phyloP scores from a whole-genome alignment of 257 asterid species.

The Parsonsia alboflavescens region DNA sequence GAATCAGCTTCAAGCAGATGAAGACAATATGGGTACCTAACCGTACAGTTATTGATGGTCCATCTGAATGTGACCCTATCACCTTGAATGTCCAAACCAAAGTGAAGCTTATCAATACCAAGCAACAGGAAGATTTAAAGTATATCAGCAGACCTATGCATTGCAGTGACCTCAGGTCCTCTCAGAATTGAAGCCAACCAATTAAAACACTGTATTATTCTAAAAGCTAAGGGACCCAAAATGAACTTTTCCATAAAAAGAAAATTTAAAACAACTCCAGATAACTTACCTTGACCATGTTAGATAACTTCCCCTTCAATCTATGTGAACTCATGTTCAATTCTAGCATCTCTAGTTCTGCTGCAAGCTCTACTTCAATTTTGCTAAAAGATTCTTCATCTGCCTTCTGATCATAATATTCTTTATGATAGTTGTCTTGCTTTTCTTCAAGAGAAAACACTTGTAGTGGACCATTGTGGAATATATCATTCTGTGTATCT shows the following conservation, averaged over 20 bases:
- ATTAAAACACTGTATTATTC: background rate
- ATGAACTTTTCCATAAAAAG: background rate
- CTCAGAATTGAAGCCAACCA: no score
- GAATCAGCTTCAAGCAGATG: no score
- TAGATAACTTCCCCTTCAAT: slow-evolving; percentile 41
- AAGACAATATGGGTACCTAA: background rate
- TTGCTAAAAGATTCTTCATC: slow-evolving; percentile 61
- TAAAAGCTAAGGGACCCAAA: background rate
- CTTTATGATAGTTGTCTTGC: slow-evolving; percentile 18
- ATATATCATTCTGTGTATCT: slow-evolving; percentile 33
- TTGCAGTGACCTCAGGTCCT: background rate
- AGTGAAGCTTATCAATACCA: background rate
- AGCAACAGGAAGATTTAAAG: background rate
- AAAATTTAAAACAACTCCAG: background rate
- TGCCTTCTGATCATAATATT: slow-evolving; percentile 31
- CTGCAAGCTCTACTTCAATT: slow-evolving; percentile 97
- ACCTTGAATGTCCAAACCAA: background rate
- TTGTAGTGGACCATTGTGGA: no score
- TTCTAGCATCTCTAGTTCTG: slow-evolving; percentile 81
- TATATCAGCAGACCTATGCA: background rate
- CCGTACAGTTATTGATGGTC: background rate
- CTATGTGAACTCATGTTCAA: slow-evolving; percentile 48
- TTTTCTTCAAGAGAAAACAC: slow-evolving; percentile 36
- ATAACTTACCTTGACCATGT: no score
- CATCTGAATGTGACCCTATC: background rate